Percentiles rank a stretch among this genome's conserved stretches.
These are phyloP conservation scores for Capsicum pubescens DNA, from an alignment of 257 asterid genomes.

Conservation along the genomic window DNA sequence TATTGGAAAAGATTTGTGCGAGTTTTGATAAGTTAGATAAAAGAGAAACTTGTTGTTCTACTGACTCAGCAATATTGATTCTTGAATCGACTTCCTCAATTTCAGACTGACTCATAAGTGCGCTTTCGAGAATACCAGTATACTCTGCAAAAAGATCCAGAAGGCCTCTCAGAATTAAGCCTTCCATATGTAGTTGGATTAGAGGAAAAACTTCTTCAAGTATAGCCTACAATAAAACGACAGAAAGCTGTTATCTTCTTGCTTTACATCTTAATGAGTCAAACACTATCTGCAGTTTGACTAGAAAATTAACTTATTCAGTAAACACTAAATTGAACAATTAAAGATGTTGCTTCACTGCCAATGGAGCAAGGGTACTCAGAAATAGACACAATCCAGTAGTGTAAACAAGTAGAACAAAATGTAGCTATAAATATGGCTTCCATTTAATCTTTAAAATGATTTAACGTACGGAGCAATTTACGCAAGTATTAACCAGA, in stretches of 20 bases:
- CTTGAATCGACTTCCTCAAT: conserved; percentile 40
- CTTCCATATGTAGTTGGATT: conserved; percentile 63
- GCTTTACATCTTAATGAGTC: background rate
- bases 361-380: background rate
- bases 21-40: conserved; percentile 62
- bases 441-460: background rate
- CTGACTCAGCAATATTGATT: conserved; percentile 46
- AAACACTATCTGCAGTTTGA: conserved; percentile 3
- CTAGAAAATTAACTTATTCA: background rate
- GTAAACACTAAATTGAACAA: background rate
- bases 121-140: conserved; percentile 50
- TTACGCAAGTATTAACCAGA: background rate
- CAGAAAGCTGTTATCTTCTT: background rate
- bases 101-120: conserved; percentile 45
- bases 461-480: background rate
- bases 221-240: conserved; percentile 2
- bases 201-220: conserved; percentile 52
- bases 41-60: conserved; percentile 57
- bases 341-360: background rate
- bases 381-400: background rate
- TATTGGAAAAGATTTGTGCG: conserved; percentile 46
- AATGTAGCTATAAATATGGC: background rate
- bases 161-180: conserved; percentile 59
- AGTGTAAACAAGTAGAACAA: background rate
- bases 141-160: conserved; percentile 57